Evolutionary conservation across 2,329 filamentous ascomycete species (phyloP).

Genomic region (Teratosphaeria epicoccoides): DNA sequence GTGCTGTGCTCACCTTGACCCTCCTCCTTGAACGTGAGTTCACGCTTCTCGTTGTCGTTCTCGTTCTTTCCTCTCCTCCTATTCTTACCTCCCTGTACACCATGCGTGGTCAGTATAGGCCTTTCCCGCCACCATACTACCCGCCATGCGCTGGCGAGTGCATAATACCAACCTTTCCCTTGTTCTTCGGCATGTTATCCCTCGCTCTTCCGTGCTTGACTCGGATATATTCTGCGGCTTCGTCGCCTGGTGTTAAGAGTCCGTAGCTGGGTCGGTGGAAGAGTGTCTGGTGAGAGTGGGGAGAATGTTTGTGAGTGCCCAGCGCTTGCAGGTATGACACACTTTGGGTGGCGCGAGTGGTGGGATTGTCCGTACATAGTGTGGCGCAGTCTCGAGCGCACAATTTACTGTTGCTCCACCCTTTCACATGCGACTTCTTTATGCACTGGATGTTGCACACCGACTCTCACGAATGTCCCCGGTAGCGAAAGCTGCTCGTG

Average conservation of each 20-base stretch:
- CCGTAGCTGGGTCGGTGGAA: background rate
- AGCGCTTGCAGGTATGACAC: background rate
- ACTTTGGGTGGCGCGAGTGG: background rate
- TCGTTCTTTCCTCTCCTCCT: conserved; percentile 76
- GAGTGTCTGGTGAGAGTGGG: conserved; percentile 3
- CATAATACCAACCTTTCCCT: conserved; percentile 74
- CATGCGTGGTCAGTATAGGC: conserved; percentile 27
- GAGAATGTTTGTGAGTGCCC: background rate
- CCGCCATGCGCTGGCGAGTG: background rate
- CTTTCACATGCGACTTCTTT: background rate
- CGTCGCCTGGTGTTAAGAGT: conserved; percentile 12
- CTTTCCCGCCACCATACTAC: background rate
- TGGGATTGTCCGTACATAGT: background rate
- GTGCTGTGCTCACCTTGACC: conserved; percentile 57
- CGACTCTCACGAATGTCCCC: background rate
- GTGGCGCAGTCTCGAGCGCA: background rate
- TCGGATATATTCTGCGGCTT: conserved; percentile 16
- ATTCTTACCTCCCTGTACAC: conserved; percentile 76
- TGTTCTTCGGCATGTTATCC: conserved; percentile 88
- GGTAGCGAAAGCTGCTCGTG: too few relatives aligned
- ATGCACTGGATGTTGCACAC: background rate
- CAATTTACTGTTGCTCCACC: too few relatives aligned
- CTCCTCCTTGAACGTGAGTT: conserved; percentile 97
- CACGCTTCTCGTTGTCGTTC: conserved; percentile 97
- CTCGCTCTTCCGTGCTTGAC: conserved; percentile 10